phyloP scores from a whole-genome alignment of 306 rosid species.

The Trifolium fragiferum region DNA sequence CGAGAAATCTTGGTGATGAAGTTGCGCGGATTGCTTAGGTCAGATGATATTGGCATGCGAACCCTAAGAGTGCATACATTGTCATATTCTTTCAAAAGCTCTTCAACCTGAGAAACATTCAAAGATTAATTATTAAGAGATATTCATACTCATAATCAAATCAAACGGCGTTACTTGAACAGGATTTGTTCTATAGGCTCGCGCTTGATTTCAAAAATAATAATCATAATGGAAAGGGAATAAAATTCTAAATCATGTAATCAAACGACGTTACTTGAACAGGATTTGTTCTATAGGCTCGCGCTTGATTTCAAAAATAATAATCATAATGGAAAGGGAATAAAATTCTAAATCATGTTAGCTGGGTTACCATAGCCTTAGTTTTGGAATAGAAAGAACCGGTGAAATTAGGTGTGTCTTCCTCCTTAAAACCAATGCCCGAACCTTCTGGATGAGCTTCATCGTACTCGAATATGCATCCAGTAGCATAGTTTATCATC shows the following conservation, averaged over 20 bases:
- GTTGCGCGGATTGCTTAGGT: slow-evolving; percentile 83
- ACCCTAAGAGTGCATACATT: slow-evolving; percentile 93
- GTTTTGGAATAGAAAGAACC: slow-evolving; percentile 95
- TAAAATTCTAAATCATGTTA: slow-evolving; percentile 22
- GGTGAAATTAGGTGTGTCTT: slow-evolving; percentile 77
- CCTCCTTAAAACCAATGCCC: slow-evolving; percentile 87
- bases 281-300: neutral
- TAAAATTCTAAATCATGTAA: no score
- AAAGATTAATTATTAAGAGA: neutral
- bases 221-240: neutral
- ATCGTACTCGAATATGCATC: slow-evolving; percentile 89
- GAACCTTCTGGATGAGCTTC: slow-evolving; percentile 83
- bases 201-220: no score
- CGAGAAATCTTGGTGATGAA: slow-evolving; percentile 91
- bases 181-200: no score
- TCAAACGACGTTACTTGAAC: neutral
- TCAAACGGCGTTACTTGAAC: no score
- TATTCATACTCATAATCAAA: slow-evolving; percentile 5
- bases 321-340: slow-evolving; percentile 14
- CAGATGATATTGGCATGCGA: slow-evolving; percentile 91
- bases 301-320: neutral
- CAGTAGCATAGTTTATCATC: slow-evolving; percentile 83
- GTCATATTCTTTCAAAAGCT: slow-evolving; percentile 81
- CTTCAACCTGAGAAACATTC: slow-evolving; percentile 70
- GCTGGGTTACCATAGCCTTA: slow-evolving; percentile 77